These are phyloP conservation scores for Candida frijolesensis DNA, from an alignment of 1,139 yeast species.

Conservation along the genomic window DNA sequence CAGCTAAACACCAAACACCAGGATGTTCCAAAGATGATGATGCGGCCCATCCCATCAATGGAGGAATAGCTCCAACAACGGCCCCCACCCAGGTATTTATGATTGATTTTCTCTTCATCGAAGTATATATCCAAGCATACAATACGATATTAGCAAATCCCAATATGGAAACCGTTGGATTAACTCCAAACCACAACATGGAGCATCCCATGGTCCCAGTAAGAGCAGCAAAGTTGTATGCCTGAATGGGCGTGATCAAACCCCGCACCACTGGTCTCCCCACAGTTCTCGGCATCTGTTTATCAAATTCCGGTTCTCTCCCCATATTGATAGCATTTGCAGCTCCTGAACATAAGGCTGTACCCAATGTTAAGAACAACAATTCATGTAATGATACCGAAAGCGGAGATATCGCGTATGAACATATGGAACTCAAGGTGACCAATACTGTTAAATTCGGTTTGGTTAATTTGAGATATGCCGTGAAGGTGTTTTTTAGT, in stretches of 20 bases:
- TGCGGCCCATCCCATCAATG: constrained; percentile 99
- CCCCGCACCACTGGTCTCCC: constrained; percentile 92
- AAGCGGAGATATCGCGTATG: constrained; percentile 89
- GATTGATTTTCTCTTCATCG: constrained; percentile 81
- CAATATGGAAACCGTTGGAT: constrained; percentile 76
- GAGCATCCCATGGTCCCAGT: constrained; percentile 74
- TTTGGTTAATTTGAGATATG: constrained; percentile 80
- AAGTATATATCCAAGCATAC: constrained; percentile 89
- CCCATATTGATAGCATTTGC: constrained; percentile 98
- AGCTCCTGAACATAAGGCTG: constrained; percentile 85
- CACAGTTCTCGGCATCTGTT: constrained; percentile 85
- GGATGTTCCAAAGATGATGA: constrained; percentile 81
- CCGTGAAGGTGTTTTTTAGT: constrained; percentile 43
- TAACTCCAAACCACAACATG: constrained; percentile 77
- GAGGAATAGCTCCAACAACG: constrained; percentile 96
- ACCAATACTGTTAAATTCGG: constrained; percentile 88
- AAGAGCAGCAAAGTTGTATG: constrained; percentile 74
- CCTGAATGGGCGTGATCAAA: constrained; percentile 69
- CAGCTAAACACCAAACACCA: constrained; percentile 95
- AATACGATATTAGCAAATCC: constrained; percentile 79
- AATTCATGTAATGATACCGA: constrained; percentile 73
- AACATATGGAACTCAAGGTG: constrained; percentile 87
- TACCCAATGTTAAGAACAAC: constrained; percentile 76
- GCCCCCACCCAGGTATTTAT: constrained; percentile 99
- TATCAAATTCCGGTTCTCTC: constrained; percentile 88